A percentile compares a stretch with the other conserved stretches of the same genome.
Conservation (phyloP, 1,139 yeast species). For the Magnusiomyces sp. region DNA sequence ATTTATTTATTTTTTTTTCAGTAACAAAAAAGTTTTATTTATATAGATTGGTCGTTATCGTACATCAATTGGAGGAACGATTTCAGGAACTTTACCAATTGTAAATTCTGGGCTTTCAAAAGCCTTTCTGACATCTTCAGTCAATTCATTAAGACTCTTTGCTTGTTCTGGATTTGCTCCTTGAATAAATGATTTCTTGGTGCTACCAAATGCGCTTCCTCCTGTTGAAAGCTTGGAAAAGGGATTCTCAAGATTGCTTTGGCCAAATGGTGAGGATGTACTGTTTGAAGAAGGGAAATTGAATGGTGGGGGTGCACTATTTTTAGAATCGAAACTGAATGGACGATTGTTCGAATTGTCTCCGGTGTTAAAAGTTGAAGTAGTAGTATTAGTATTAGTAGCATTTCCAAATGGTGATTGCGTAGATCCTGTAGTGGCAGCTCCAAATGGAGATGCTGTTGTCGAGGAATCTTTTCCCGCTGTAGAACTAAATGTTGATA, state of each 20-base stretch:
- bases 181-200: constrained; percentile 25
- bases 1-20: no score
- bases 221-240: not conserved
- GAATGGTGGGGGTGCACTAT: not conserved
- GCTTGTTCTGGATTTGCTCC: constrained; percentile 32
- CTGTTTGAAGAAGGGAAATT: not conserved
- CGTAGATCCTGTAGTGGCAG: not conserved
- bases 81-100: constrained; percentile 68
- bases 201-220: constrained; percentile 5
- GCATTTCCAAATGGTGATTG: constrained; percentile 7
- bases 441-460: not conserved
- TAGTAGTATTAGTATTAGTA: not conserved
- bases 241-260: constrained; percentile 11
- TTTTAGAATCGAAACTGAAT: not conserved
- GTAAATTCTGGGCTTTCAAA: constrained; percentile 47
- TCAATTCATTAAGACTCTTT: constrained; percentile 34
- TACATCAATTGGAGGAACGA: constrained; percentile 59
- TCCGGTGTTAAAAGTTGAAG: not conserved
- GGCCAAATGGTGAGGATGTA: constrained; percentile 15
- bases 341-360: not conserved
- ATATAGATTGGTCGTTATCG: constrained; percentile 26
- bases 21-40: no score
- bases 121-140: constrained; percentile 38
- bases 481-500: constrained; percentile 23
- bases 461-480: not conserved